Base-by-base conservation (phyloP, 129 eudicot species). In the Cynara cardunculus region DNA sequence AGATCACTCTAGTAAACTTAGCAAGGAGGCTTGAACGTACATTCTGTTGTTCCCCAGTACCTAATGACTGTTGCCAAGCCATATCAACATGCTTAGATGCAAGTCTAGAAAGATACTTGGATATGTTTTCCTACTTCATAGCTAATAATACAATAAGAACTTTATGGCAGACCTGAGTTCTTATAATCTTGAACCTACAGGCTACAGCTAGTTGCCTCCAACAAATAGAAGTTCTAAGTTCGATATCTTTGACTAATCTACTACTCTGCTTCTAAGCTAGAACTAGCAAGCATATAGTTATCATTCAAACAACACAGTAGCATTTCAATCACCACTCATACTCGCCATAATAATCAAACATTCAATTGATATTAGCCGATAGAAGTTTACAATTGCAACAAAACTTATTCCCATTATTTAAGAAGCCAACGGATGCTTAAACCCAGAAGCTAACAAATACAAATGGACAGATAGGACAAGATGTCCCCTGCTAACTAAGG, bases 401-500 rank as follows among this genome's bases (percentile, higher is more conserved):
- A 69, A 69, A 27, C 10, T 39, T 68, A 24, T 18, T 27, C 35
- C 62, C 41, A 2, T 77, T 41, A 28, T 26, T 28, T 41, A 39
- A 18, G 11, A 35, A 35, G 41, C 7, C 41, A 35, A 65, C 13
- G 1, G 16, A 22, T 3, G 41, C 69, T 68, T 67, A 66, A 22
- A 66, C 65, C 65, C 21, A 2, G 21, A 77, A 37, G 18, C 73
- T 16, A 67, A 18, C 37, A 77, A 34, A 16, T 26, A 18, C 62
- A 77, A 32, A 13, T 25, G 3, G 49, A 74, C 68, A 0, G 39
- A 11, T 26, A 24, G 11, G 13, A 39, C 46, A 39, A 39, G 46
- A 39, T 39, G 11, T 8, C 44, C 49, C 81, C 81, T 35, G 74
- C 81, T 66, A 34, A 62, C 80, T 18, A 76, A 34, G 12, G 39